Evolutionary conservation across 371 early-diverging fungal genomes (phyloP).

Genomic region (Choanephora cucurbitarum): DNA sequence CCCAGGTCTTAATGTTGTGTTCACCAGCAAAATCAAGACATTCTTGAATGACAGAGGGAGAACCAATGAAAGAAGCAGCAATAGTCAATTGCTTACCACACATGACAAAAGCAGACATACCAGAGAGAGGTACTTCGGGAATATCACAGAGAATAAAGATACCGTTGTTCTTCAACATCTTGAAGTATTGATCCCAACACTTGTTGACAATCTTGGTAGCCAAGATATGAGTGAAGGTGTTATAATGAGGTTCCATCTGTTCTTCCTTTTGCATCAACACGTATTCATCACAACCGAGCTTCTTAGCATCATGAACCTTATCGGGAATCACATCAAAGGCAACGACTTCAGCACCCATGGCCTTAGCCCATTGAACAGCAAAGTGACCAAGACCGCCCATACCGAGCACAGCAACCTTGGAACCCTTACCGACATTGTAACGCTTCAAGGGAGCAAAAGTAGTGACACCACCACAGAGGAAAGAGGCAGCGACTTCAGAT

Average conservation of each 20-base stretch:
- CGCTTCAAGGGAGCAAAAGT: slow-evolving; percentile 59
- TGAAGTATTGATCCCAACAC: slow-evolving; percentile 34
- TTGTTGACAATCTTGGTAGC: slow-evolving; percentile 51
- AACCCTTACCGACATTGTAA: slow-evolving; percentile 46
- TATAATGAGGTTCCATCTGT: slow-evolving; percentile 11
- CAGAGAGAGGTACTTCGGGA: slow-evolving; percentile 56
- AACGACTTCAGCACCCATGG: slow-evolving; percentile 65
- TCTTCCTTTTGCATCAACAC: slow-evolving; percentile 27
- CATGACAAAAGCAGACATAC: slow-evolving; percentile 36
- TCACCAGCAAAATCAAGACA: slow-evolving; percentile 70
- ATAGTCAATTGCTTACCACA: slow-evolving; percentile 53
- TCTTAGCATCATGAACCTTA: slow-evolving; percentile 66
- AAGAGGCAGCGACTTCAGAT: slow-evolving; percentile 55
- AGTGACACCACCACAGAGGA: slow-evolving; percentile 56
- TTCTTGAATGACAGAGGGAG: slow-evolving; percentile 49
- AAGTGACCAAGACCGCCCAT: slow-evolving; percentile 80
- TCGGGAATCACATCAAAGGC: slow-evolving; percentile 64
- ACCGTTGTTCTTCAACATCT: slow-evolving; percentile 34
- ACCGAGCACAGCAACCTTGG: slow-evolving; percentile 68
- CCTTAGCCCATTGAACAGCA: slow-evolving; percentile 59
- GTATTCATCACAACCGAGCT: slow-evolving; percentile 65
- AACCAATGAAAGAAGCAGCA: slow-evolving; percentile 72
- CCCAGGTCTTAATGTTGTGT: slow-evolving; percentile 64
- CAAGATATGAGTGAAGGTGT: slow-evolving; percentile 28
- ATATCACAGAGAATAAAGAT: slow-evolving; percentile 60